These are phyloP conservation scores for Hypoxylon sp. DNA, from an alignment of 2,329 filamentous ascomycete genomes.

Conservation along the genomic window DNA sequence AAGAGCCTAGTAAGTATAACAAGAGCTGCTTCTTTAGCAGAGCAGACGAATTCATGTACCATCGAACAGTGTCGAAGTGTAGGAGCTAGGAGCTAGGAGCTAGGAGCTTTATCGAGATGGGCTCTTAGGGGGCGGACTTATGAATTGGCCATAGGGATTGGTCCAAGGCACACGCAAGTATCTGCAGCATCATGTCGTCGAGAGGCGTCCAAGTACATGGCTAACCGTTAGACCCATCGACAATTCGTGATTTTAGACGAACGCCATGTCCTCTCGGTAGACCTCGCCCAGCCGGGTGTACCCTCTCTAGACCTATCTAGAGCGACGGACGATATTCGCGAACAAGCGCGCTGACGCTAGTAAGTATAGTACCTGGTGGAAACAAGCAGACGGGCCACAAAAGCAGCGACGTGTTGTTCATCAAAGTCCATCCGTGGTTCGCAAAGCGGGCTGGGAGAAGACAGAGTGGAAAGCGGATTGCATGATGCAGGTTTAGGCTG, in stretches of 20 bases:
- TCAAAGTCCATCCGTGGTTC: slow-evolving; percentile 27
- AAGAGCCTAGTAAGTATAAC: slow-evolving; percentile 33
- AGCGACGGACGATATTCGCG: slow-evolving; percentile 37
- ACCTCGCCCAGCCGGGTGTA: slow-evolving; percentile 39
- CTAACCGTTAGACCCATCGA: slow-evolving; percentile 30
- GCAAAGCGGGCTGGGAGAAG: slow-evolving; percentile 36
- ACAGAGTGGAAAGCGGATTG: slow-evolving; percentile 37
- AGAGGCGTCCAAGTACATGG: slow-evolving; percentile 27
- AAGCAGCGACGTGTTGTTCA: slow-evolving; percentile 50
- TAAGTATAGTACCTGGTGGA: slow-evolving; percentile 41
- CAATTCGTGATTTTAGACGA: slow-evolving; percentile 19
- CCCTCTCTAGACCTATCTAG: slow-evolving; percentile 37
- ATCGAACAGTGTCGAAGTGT: slow-evolving; percentile 17
- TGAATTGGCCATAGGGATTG: slow-evolving; percentile 38
- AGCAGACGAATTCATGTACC: slow-evolving; percentile 5
- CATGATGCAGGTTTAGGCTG: slow-evolving; percentile 41
- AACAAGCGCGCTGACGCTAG: slow-evolving; percentile 57
- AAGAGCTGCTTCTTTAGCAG: slow-evolving; percentile 26
- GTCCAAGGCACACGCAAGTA: slow-evolving; percentile 30
- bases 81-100: too few species aligned
- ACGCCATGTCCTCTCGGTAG: slow-evolving; percentile 19
- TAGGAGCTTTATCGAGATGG: slow-evolving; percentile 29
- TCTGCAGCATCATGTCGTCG: slow-evolving; percentile 18
- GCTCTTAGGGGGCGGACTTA: slow-evolving; percentile 24
- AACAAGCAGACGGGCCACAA: slow-evolving; percentile 38